Evolutionary conservation across 2,329 filamentous ascomycete genomes (phyloP).

Genomic region (Gyromitra esculenta): DNA sequence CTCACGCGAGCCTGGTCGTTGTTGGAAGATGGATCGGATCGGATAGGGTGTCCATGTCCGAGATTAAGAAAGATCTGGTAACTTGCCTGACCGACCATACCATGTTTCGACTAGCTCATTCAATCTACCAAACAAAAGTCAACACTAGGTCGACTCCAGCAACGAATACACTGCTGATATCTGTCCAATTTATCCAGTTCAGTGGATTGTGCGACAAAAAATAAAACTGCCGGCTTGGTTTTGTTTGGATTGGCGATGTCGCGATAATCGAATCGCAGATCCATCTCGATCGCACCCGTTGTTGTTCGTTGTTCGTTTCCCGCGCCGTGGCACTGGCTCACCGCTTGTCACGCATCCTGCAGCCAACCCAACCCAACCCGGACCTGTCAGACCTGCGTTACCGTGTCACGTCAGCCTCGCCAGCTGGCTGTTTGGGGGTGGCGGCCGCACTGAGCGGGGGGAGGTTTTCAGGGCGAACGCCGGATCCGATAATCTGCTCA

Average conservation of each 20-base stretch:
- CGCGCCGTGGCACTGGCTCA: slow-evolving; percentile 11
- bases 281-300: slow-evolving; percentile 5
- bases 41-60: neutral
- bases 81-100: neutral
- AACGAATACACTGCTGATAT: no score
- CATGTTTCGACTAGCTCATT: neutral
- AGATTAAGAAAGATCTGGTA: neutral
- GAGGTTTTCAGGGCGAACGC: neutral
- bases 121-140: neutral
- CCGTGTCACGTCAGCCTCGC: neutral
- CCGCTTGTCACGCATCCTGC: neutral
- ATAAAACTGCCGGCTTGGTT: neutral
- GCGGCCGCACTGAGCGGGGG: neutral
- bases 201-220: no score
- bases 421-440: neutral
- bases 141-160: neutral
- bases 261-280: neutral
- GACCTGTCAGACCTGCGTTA: no score
- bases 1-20: neutral
- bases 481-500: neutral
- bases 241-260: neutral
- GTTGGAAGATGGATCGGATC: neutral
- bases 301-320: slow-evolving; percentile 22
- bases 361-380: neutral
- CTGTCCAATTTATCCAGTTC: no score